Evolutionary conservation across 2,329 filamentous ascomycete species (phyloP).

Genomic region (Leptodontidium sp.): DNA sequence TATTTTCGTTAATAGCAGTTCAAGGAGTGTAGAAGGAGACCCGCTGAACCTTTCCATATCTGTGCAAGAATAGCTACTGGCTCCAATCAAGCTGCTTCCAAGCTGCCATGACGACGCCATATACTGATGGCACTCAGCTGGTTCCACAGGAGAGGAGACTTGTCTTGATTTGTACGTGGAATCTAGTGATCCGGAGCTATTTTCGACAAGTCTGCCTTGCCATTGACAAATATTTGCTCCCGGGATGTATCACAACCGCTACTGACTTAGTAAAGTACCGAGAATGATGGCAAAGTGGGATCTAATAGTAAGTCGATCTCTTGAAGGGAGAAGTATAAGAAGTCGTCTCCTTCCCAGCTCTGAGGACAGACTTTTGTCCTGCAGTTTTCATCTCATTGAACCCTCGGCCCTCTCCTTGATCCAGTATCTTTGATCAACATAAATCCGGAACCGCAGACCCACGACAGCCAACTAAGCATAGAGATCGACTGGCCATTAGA

Average conservation of each 20-base stretch:
- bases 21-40: not conserved
- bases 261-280: conserved; percentile 10
- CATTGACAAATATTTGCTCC: conserved; percentile 16
- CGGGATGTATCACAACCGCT: conserved; percentile 8
- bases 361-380: conserved; percentile 17
- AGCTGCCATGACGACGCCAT: conserved; percentile 20
- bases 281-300: conserved; percentile 17
- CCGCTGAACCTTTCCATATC: not conserved
- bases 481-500: conserved; percentile 13
- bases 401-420: conserved; percentile 8
- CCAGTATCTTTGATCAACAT: conserved; percentile 22
- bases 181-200: not conserved
- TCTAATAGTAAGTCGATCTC: no score
- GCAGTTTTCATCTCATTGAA: conserved; percentile 23
- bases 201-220: conserved; percentile 19
- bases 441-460: conserved; percentile 16
- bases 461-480: conserved; percentile 5
- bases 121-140: no score
- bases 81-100: conserved; percentile 19
- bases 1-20: conserved; percentile 21
- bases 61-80: conserved; percentile 16
- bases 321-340: conserved; percentile 27
- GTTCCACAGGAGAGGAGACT: no score
- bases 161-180: no score
- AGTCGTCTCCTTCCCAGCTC: conserved; percentile 21